phyloP scores from a whole-genome alignment of 164 flowering plant genomes.

The Warburgia ugandensis region DNA sequence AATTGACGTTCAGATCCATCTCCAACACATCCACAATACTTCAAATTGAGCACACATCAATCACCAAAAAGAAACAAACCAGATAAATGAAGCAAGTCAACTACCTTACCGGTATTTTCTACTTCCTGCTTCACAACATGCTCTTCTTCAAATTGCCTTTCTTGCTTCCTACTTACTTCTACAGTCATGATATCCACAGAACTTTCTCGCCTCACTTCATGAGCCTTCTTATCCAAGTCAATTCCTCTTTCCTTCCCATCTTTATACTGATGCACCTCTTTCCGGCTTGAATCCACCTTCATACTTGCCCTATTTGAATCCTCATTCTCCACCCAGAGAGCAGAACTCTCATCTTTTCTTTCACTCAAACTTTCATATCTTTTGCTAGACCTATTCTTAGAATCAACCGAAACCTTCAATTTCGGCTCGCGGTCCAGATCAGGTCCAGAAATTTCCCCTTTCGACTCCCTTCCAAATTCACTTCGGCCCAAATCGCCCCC shows the following conservation, averaged over 20 bases:
- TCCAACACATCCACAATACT: too few species aligned
- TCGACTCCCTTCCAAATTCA: constrained; percentile 16
- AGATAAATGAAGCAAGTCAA: too few species aligned
- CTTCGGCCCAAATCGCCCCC: constrained; percentile 21
- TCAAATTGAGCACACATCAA: too few species aligned
- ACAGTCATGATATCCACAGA: constrained; percentile 13
- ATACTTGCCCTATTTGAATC: constrained; percentile 23
- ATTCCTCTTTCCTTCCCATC: constrained; percentile 34
- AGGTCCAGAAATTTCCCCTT: constrained; percentile 15
- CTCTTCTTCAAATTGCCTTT: constrained; percentile 18
- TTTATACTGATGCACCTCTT: constrained; percentile 25
- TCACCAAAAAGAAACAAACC: too few species aligned
- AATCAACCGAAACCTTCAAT: constrained; percentile 27
- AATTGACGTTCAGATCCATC: too few species aligned
- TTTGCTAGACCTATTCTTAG: constrained; percentile 39
- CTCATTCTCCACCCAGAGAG: constrained; percentile 22
- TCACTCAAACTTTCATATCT: too few species aligned
- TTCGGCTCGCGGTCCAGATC: constrained; percentile 24
- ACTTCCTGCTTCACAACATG: constrained; percentile 21
- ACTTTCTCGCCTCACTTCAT: constrained; percentile 24
- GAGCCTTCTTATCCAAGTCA: constrained; percentile 36
- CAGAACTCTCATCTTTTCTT: not conserved
- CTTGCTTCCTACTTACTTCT: constrained; percentile 34
- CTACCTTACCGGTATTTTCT: constrained; percentile 53
- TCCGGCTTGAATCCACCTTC: constrained; percentile 36